Evolutionary conservation across 192 early-diverging fungal genomes (phyloP).

Genomic region (Entomortierella beljakovae): DNA sequence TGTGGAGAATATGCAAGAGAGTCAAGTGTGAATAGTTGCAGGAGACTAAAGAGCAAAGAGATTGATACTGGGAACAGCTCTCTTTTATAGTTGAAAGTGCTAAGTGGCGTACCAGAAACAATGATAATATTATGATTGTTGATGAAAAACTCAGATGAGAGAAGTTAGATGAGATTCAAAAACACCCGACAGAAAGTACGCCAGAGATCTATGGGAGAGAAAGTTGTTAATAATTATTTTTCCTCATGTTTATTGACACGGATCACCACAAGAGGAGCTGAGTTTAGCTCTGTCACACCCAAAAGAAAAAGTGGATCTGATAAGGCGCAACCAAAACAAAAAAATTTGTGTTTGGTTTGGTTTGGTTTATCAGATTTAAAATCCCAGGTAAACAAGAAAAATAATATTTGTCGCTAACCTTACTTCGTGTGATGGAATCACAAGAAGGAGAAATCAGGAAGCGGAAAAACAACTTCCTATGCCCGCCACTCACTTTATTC

Average conservation of each 20-base stretch:
- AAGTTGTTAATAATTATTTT: too few species aligned
- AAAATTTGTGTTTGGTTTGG: background rate
- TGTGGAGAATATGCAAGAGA: background rate
- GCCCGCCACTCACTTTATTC: too few species aligned
- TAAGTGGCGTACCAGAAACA: too few species aligned
- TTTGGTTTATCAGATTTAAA: constrained; percentile 3
- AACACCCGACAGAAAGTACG: too few species aligned
- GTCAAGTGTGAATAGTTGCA: background rate
- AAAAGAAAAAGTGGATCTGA: background rate
- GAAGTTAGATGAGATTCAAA: too few species aligned
- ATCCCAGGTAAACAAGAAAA: constrained; percentile 7
- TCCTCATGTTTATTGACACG: too few species aligned
- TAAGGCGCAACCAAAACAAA: background rate
- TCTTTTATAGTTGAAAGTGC: too few species aligned
- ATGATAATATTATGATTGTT: too few species aligned
- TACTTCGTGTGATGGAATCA: constrained; percentile 3
- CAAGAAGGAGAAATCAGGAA: background rate
- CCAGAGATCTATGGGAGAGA: too few species aligned
- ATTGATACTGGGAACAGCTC: background rate
- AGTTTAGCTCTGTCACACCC: background rate
- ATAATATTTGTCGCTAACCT: background rate
- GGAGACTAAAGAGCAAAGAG: background rate
- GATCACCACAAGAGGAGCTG: too few species aligned
- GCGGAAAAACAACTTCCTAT: background rate
- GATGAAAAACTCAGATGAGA: too few species aligned